Percentiles rank a stretch among this genome's conserved stretches.
Evolutionary conservation across 2,329 filamentous ascomycete species (phyloP).

Genomic region (Raffaelea arxii): DNA sequence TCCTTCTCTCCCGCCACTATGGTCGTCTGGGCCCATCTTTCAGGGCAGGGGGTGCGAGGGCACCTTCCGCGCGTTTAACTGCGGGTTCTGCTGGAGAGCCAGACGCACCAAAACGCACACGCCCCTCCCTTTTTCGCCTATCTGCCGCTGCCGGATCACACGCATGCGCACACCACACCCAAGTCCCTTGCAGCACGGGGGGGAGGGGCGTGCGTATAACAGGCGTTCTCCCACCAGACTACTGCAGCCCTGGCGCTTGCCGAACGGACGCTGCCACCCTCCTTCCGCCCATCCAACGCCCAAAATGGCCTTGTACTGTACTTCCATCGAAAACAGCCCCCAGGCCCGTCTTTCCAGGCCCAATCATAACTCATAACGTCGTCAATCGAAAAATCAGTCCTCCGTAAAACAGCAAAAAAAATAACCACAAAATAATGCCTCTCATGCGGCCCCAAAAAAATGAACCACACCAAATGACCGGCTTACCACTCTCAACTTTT

Average conservation of each 20-base stretch:
- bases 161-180: neutral
- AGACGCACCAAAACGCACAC: conserved; percentile 6
- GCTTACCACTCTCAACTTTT: no score
- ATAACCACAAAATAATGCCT: neutral
- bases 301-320: conserved; percentile 26
- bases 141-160: neutral
- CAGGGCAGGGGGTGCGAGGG: neutral
- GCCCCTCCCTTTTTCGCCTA: conserved; percentile 10
- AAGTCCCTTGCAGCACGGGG: conserved; percentile 11
- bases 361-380: conserved; percentile 47
- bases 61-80: neutral
- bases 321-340: conserved; percentile 24
- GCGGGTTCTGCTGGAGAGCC: neutral
- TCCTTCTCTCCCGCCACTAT: neutral
- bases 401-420: neutral
- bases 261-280: conserved; percentile 11
- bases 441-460: neutral
- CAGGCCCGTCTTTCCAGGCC: conserved; percentile 24
- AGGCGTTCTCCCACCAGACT: conserved; percentile 8
- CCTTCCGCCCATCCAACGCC: conserved; percentile 3
- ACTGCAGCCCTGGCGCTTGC: conserved; percentile 21
- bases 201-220: conserved; percentile 8
- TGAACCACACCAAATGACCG: neutral
- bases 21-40: neutral
- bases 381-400: conserved; percentile 21